These are phyloP conservation scores for Epithele typhae DNA, from an alignment of 768 basidiomycete genomes.

Conservation along the genomic window DNA sequence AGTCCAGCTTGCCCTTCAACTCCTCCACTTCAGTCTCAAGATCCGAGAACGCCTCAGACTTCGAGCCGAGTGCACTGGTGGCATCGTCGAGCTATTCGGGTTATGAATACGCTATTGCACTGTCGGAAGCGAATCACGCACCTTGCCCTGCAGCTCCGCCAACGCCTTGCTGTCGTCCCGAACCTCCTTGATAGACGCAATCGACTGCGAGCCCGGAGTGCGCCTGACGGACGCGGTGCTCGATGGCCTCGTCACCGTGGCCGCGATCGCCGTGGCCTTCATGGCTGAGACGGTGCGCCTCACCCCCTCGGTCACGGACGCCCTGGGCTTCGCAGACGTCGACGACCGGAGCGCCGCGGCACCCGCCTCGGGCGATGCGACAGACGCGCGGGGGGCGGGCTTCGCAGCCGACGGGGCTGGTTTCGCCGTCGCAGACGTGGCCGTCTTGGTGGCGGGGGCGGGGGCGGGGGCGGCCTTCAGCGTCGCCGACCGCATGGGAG, in stretches of 20 bases:
- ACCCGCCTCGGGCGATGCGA: conserved; percentile 17
- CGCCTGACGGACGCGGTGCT: conserved; percentile 33
- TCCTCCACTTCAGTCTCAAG: conserved; percentile 51
- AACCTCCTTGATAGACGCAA: conserved; percentile 71
- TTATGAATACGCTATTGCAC: neutral
- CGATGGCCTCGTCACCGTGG: conserved; percentile 33
- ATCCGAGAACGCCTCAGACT: conserved; percentile 42
- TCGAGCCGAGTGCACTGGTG: conserved; percentile 47
- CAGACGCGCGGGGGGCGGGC: conserved; percentile 6
- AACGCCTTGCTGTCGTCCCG: conserved; percentile 56
- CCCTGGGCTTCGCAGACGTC: conserved; percentile 42
- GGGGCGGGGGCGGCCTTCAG: conserved; percentile 8
- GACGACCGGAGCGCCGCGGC: conserved; percentile 16
- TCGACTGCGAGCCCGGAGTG: conserved; percentile 50
- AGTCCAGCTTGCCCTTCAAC: conserved; percentile 47
- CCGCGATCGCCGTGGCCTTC: conserved; percentile 24
- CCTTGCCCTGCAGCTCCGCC: conserved; percentile 60
- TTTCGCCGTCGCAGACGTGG: conserved; percentile 21
- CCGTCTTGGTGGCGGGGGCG: conserved; percentile 19
- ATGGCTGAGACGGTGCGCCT: conserved; percentile 47
- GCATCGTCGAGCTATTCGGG: conserved; percentile 56
- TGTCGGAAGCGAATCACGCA: conserved; percentile 18
- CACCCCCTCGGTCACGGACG: conserved; percentile 62
- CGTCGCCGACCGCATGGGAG: neutral
- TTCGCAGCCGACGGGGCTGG: neutral